A percentile compares a stretch with the other conserved stretches of the same genome.
Conservation (phyloP, 495 filamentous ascomycete species). For the Tuber melanosporum region DNA sequence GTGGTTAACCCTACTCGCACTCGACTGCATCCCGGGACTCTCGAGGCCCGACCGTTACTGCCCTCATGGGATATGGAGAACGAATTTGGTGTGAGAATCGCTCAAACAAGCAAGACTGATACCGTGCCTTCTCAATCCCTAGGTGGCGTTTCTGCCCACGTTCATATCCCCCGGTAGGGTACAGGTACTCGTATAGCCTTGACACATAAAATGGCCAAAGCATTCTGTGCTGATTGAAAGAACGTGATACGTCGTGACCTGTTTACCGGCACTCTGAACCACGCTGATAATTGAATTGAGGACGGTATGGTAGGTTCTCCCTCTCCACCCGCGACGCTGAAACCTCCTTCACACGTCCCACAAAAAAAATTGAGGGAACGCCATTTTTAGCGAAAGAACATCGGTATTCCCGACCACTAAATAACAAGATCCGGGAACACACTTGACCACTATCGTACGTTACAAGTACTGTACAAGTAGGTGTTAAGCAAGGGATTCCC, state of each 20-base stretch:
- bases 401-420: conserved; percentile 12
- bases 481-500: background rate
- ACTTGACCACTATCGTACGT: background rate
- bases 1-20: background rate
- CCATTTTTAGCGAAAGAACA: conserved; percentile 14
- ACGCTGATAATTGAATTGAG: conserved; percentile 14
- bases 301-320: background rate
- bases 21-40: background rate
- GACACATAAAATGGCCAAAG: conserved; percentile 24
- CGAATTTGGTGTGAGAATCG: background rate
- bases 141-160: background rate
- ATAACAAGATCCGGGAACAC: background rate
- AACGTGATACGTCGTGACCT: conserved; percentile 11
- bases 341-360: conserved; percentile 4
- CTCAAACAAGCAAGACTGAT: background rate
- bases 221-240: conserved; percentile 1
- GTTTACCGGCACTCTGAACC: background rate
- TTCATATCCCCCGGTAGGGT: background rate
- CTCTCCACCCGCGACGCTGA: background rate
- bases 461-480: no score
- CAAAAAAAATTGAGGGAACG: conserved; percentile 1
- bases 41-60: background rate
- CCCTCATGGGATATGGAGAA: background rate
- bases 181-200: background rate
- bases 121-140: background rate